phyloP scores from a whole-genome alignment of 208 protist genomes.

The Trypanosoma platydactyli region DNA sequence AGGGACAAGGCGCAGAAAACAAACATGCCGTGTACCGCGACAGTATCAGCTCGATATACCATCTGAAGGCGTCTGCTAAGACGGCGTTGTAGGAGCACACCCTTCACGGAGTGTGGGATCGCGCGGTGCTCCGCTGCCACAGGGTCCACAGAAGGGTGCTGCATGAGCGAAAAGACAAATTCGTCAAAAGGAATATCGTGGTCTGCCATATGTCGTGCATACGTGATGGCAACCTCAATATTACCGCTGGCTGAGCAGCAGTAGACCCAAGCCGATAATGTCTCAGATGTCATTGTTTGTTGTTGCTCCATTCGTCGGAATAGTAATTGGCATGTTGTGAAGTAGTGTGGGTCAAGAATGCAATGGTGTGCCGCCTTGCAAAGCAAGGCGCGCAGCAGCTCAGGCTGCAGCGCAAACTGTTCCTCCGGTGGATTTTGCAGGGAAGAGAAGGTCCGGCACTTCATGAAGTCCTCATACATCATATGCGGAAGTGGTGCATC shows the following conservation, averaged over 20 bases:
- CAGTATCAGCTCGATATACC: conserved; percentile 15
- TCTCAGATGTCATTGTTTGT: conserved; percentile 49
- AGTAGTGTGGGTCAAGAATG: conserved; percentile 72
- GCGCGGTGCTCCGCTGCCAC: conserved; percentile 30
- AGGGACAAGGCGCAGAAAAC: conserved; percentile 79
- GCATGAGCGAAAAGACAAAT: conserved; percentile 69
- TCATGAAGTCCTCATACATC: conserved; percentile 89
- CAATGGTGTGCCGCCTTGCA: conserved; percentile 69
- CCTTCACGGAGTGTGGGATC: conserved; percentile 43
- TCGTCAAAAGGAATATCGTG: conserved; percentile 60
- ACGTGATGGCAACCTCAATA: conserved; percentile 48
- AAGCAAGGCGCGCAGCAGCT: conserved; percentile 52
- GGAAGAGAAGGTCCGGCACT: conserved; percentile 70
- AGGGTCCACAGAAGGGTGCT: conserved; percentile 72
- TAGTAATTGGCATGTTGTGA: conserved; percentile 57
- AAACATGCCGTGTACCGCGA: conserved; percentile 83
- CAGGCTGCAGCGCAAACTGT: conserved; percentile 69
- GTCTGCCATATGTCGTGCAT: conserved; percentile 50
- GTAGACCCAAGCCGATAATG: conserved; percentile 70
- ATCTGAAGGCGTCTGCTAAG: conserved; percentile 41
- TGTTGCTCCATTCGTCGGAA: conserved; percentile 80
- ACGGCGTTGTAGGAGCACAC: conserved; percentile 73
- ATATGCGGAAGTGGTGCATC: conserved; percentile 85
- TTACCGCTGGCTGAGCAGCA: conserved; percentile 66
- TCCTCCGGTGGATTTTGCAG: conserved; percentile 77